Conservation (phyloP, 805 yeast species). For the Spathaspora sp. region DNA sequence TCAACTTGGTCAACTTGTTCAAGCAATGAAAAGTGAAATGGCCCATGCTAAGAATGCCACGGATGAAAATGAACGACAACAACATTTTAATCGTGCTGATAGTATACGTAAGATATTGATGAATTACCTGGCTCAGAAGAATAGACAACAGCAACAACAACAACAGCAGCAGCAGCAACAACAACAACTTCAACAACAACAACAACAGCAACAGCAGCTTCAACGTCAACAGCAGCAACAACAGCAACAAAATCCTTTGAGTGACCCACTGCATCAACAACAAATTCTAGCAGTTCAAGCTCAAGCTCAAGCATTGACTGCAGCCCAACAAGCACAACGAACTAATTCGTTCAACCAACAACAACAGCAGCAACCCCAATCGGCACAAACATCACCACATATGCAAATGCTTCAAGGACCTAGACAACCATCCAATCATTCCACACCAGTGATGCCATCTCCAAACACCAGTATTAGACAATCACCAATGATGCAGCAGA, state of each 20-base stretch:
- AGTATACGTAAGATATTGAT: constrained; percentile 57
- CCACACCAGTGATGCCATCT: constrained; percentile 6
- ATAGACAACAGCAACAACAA: constrained; percentile 12
- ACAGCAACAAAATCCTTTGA: constrained; percentile 18
- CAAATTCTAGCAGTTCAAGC: constrained; percentile 22
- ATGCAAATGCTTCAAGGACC: constrained; percentile 1
- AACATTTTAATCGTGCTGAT: constrained; percentile 60
- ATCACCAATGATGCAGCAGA: constrained; percentile 5
- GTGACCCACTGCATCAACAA: constrained; percentile 17
- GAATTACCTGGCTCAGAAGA: constrained; percentile 48
- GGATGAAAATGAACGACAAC: constrained; percentile 57
- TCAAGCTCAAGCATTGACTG: constrained; percentile 13
- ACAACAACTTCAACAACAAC: constrained; percentile 12
- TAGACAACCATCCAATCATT: constrained; percentile 2
- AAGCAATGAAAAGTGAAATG: constrained; percentile 55
- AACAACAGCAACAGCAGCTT: constrained; percentile 22
- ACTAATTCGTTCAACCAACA: constrained; percentile 7
- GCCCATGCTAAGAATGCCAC: constrained; percentile 57
- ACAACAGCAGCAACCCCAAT: constrained; percentile 6
- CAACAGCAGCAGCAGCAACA: constrained; percentile 26
- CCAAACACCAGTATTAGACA: constrained; percentile 4
- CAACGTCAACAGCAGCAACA: constrained; percentile 14
- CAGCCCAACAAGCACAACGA: neutral
- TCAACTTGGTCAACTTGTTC: constrained; percentile 15
- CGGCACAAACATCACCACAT: constrained; percentile 2